phyloP scores from a whole-genome alignment of 2,329 filamentous ascomycete species.

The Coniosporium tulheliwenetii region DNA sequence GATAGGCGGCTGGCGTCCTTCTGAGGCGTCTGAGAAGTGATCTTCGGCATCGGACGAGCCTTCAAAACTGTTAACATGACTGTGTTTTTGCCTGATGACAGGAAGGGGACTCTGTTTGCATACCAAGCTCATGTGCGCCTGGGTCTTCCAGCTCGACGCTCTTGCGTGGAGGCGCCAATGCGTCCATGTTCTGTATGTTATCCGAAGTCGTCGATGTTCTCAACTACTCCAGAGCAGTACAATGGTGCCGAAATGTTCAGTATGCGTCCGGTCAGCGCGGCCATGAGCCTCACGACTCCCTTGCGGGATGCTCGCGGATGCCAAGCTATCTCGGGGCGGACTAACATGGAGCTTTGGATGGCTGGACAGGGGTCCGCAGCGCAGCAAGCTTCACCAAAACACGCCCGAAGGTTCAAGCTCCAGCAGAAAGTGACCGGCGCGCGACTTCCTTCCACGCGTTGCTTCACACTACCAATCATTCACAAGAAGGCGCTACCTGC shows the following conservation, averaged over 20 bases:
- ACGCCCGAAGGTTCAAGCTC: not conserved
- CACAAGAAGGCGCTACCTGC: no score
- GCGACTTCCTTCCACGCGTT: not conserved
- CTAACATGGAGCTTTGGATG: no score
- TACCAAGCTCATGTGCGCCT: constrained; percentile 36
- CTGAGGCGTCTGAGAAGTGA: constrained; percentile 50
- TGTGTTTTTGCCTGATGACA: constrained; percentile 10
- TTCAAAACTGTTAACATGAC: not conserved
- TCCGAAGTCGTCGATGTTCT: not conserved
- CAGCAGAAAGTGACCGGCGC: no score
- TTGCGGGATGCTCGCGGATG: no score
- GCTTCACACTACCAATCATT: not conserved
- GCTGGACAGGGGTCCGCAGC: no score
- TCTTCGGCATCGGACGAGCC: constrained; percentile 23
- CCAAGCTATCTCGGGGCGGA: no score
- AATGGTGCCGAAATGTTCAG: no score
- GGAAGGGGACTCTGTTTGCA: no score
- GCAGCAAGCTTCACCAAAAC: no score
- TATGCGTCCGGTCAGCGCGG: no score
- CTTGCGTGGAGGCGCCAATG: constrained; percentile 38
- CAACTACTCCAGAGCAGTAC: no score
- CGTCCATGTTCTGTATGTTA: constrained; percentile 19
- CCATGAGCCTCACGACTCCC: no score
- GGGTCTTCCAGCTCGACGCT: constrained; percentile 39
- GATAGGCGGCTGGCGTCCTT: constrained; percentile 30